Percentiles rank a stretch among this genome's conserved stretches.
Evolutionary conservation across 495 filamentous ascomycete genomes (phyloP).

Genomic region (Lepraria neglecta): DNA sequence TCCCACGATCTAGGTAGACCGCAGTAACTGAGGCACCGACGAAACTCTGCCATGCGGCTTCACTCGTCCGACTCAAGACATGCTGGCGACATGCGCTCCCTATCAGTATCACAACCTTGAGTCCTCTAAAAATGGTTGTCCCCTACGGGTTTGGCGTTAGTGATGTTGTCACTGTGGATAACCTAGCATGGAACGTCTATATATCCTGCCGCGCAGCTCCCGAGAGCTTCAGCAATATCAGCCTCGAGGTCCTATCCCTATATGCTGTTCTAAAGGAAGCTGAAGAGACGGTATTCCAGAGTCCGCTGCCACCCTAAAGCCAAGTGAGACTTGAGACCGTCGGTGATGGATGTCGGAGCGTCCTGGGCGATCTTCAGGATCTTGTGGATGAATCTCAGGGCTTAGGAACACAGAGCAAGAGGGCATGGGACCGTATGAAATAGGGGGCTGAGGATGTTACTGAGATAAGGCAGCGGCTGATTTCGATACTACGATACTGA

Average conservation of each 20-base stretch:
- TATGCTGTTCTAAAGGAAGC: constrained; percentile 36
- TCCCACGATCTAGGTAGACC: neutral
- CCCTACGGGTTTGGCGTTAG: constrained; percentile 32
- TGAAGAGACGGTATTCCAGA: constrained; percentile 29
- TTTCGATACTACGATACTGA: constrained; percentile 30
- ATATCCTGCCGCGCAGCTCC: constrained; percentile 33
- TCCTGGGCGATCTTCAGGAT: constrained; percentile 31
- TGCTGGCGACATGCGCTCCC: neutral
- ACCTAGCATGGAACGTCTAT: constrained; percentile 32
- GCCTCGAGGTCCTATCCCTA: constrained; percentile 34
- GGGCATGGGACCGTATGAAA: constrained; percentile 37
- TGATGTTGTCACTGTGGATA: constrained; percentile 30
- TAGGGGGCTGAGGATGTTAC: constrained; percentile 32
- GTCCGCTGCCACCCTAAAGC: constrained; percentile 22
- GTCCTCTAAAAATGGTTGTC: neutral
- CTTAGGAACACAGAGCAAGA: constrained; percentile 34
- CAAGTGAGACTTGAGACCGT: constrained; percentile 28
- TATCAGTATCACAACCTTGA: neutral
- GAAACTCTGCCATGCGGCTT: neutral
- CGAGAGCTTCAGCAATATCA: constrained; percentile 32
- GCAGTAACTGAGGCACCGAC: neutral
- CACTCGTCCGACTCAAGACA: neutral
- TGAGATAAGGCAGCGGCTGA: constrained; percentile 32
- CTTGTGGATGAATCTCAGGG: constrained; percentile 33
- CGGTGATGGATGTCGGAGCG: constrained; percentile 27